phyloP scores from a whole-genome alignment of 2,329 filamentous ascomycete genomes.

The Ceratocystis smalleyi region DNA sequence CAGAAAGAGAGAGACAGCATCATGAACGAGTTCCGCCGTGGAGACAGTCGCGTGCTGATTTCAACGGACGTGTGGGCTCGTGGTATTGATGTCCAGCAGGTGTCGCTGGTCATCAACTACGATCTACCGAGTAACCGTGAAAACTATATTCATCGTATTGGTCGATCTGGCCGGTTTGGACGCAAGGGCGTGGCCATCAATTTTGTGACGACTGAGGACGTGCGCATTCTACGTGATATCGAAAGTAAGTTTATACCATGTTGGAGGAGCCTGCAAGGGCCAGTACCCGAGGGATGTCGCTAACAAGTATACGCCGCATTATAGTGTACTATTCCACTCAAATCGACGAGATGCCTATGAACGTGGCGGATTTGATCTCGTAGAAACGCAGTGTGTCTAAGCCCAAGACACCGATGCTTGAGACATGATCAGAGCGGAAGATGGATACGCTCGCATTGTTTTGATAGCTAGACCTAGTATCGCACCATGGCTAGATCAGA shows the following conservation, averaged over 20 bases:
- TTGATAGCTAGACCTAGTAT: constrained; percentile 9
- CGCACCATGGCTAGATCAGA: background rate
- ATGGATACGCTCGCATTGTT: background rate
- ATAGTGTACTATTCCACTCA: constrained; percentile 87
- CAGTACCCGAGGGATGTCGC: constrained; percentile 17
- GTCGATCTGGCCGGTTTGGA: constrained; percentile 85
- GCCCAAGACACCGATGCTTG: background rate
- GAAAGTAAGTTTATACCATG: constrained; percentile 47
- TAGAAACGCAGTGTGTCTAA: constrained; percentile 22
- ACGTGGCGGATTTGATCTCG: constrained; percentile 51
- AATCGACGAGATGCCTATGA: constrained; percentile 99
- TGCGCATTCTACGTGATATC: constrained; percentile 92
- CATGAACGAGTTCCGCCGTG: constrained; percentile 97
- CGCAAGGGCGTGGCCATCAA: constrained; percentile 99
- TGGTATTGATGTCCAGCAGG: constrained; percentile 97
- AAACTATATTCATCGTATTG: constrained; percentile 98
- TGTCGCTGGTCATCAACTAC: constrained; percentile 97
- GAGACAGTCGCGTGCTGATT: constrained; percentile 89
- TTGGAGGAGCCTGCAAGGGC: background rate
- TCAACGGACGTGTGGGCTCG: constrained; percentile 96
- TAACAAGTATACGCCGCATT: constrained; percentile 21
- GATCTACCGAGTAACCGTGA: constrained; percentile 96
- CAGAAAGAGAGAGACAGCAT: constrained; percentile 97
- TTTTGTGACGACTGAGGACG: constrained; percentile 96
- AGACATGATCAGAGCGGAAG: background rate